A percentile compares a stretch with the other conserved stretches of the same genome.
Conservation (phyloP, 1,284 basidiomycete genomes). For the Porphyrellus sp. region DNA sequence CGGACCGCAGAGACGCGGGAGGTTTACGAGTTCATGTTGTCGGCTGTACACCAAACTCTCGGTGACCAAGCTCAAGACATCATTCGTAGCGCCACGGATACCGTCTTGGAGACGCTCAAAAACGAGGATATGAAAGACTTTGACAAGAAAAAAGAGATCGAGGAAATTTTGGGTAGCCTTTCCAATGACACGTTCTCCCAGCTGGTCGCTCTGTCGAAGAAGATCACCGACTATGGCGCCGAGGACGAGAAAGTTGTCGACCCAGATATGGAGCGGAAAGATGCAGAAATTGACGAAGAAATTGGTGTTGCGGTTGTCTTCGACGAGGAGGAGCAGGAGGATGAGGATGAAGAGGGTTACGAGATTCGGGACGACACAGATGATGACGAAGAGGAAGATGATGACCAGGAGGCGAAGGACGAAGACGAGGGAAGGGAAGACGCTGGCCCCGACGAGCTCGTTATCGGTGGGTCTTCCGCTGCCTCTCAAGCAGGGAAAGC, state of each 20-base stretch:
- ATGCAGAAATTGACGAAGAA: conserved; percentile 87
- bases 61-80: conserved; percentile 97
- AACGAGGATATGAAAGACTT: conserved; percentile 91
- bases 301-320: conserved; percentile 95
- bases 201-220: conserved; percentile 86
- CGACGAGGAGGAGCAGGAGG: conserved; percentile 91
- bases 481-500: conserved; percentile 41
- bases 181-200: conserved; percentile 81
- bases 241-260: conserved; percentile 79
- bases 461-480: conserved; percentile 65
- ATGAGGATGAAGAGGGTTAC: conserved; percentile 84
- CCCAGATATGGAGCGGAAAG: conserved; percentile 73
- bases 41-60: conserved; percentile 76
- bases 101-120: conserved; percentile 87
- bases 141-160: conserved; percentile 95
- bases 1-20: conserved; percentile 92
- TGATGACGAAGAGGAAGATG: conserved; percentile 69
- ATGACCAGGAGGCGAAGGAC: conserved; percentile 44
- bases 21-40: conserved; percentile 91
- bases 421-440: conserved; percentile 44
- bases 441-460: conserved; percentile 61
- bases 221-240: conserved; percentile 93
- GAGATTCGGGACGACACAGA: conserved; percentile 79
- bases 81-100: conserved; percentile 91
- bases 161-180: conserved; percentile 74